Evolutionary conservation across 2,329 filamentous ascomycete species (phyloP).

Genomic region (Ophiostoma sp.): DNA sequence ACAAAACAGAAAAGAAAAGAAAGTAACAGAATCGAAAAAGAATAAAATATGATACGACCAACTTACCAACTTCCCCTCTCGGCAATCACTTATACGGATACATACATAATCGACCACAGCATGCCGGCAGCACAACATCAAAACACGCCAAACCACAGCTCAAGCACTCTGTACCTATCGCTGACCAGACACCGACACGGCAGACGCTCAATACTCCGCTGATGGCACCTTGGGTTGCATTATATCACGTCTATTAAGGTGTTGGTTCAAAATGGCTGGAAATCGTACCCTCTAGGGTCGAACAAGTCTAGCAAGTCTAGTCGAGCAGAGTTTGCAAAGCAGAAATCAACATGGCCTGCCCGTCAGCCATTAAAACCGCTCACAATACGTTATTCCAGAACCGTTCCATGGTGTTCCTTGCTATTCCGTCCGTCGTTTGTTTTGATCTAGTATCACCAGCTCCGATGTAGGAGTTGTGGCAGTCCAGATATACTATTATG

Average conservation of each 20-base stretch:
- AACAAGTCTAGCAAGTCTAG: neutral
- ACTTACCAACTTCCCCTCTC: constrained; percentile 9
- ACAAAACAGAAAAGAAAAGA: neutral
- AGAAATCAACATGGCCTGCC: neutral
- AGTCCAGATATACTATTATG: neutral
- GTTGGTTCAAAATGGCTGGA: neutral
- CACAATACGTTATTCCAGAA: neutral
- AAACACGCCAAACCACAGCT: neutral
- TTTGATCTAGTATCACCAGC: neutral
- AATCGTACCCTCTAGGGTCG: neutral
- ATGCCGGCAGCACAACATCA: neutral
- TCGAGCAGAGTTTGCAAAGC: neutral
- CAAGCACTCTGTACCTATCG: constrained; percentile 19
- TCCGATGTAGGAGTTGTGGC: neutral
- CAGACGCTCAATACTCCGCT: constrained; percentile 13
- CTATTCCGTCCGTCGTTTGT: neutral
- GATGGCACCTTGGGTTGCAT: constrained; percentile 24
- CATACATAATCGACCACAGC: neutral
- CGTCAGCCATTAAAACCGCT: neutral
- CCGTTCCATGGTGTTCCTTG: neutral
- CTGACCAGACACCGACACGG: constrained; percentile 12
- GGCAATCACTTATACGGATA: constrained; percentile 15
- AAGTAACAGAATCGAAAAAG: neutral
- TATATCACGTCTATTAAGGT: constrained; percentile 20
- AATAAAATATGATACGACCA: neutral